phyloP scores from a whole-genome alignment of 805 yeast species.

The Wickerhamiella azyma region DNA sequence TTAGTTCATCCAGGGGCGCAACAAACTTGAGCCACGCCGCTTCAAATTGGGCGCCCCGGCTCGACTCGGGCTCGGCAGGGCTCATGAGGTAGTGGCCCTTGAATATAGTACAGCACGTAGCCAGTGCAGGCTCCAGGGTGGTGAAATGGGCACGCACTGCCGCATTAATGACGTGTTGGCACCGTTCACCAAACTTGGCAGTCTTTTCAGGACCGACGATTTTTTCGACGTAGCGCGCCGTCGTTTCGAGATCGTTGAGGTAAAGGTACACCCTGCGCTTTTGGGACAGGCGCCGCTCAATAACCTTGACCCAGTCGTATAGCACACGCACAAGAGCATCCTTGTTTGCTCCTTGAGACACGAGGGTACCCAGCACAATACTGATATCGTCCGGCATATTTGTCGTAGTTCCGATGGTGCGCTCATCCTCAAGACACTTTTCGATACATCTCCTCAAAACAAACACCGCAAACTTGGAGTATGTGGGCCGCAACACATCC shows the following conservation, averaged over 20 bases:
- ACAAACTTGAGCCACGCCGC: slow-evolving; percentile 51
- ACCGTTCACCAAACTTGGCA: slow-evolving; percentile 23
- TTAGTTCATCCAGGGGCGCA: slow-evolving; percentile 50
- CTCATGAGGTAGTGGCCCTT: slow-evolving; percentile 28
- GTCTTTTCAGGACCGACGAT: slow-evolving; percentile 24
- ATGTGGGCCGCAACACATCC: slow-evolving; percentile 41
- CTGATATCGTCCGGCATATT: slow-evolving; percentile 80
- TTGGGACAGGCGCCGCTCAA: slow-evolving; percentile 34
- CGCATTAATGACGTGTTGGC: slow-evolving; percentile 31
- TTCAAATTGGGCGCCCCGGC: slow-evolving; percentile 32
- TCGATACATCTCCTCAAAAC: slow-evolving; percentile 68
- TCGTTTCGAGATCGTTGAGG: slow-evolving; percentile 58
- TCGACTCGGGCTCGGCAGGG: slow-evolving; percentile 20
- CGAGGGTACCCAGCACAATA: slow-evolving; percentile 52
- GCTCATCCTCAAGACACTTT: slow-evolving; percentile 69
- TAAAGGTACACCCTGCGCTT: slow-evolving; percentile 30
- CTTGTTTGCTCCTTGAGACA: slow-evolving; percentile 54
- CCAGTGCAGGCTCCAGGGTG: slow-evolving; percentile 25
- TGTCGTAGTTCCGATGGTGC: slow-evolving; percentile 39
- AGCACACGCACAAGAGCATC: slow-evolving; percentile 57
- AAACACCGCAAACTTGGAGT: slow-evolving; percentile 49
- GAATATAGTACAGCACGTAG: slow-evolving; percentile 28
- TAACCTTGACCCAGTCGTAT: slow-evolving; percentile 50
- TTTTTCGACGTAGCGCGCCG: slow-evolving; percentile 41
- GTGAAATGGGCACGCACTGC: slow-evolving; percentile 31